phyloP scores from a whole-genome alignment of 345 rosid genomes.

The Ceriops tagal region DNA sequence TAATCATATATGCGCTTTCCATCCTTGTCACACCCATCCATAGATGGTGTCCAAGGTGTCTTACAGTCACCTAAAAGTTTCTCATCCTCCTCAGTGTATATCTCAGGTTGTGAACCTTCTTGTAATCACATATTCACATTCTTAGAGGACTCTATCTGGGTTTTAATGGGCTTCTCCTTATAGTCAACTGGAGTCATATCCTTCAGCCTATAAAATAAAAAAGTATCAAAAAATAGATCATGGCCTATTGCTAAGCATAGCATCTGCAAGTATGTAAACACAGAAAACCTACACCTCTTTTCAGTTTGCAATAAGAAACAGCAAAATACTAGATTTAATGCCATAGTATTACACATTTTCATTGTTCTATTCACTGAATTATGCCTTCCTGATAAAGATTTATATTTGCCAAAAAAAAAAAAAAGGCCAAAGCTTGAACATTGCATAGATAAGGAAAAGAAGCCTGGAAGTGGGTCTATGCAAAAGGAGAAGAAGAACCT shows the following conservation, averaged over 20 bases:
- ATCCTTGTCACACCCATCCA: slow-evolving; percentile 27
- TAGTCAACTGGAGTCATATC: slow-evolving; percentile 23
- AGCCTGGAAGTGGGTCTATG: too few species aligned
- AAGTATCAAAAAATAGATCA: neutral
- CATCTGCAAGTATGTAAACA: neutral
- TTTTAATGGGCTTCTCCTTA: neutral
- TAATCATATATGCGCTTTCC: slow-evolving; percentile 33
- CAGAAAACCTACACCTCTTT: neutral
- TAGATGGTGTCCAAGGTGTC: slow-evolving; percentile 14
- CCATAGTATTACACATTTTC: neutral
- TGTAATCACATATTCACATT: slow-evolving; percentile 15
- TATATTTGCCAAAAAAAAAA: too few species aligned
- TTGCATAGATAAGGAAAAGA: too few species aligned
- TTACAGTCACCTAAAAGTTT: slow-evolving; percentile 30
- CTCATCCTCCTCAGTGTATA: slow-evolving; percentile 27
- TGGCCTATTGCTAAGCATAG: neutral
- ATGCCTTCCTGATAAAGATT: neutral
- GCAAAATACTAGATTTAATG: neutral
- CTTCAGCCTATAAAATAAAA: slow-evolving; percentile 23
- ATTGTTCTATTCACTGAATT: neutral
- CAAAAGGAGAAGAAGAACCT: too few species aligned
- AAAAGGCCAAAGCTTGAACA: too few species aligned
- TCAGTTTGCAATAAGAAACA: neutral
- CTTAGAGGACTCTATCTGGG: slow-evolving; percentile 5
- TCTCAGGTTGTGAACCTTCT: slow-evolving; percentile 31